Conservation (phyloP, 1,284 basidiomycete genomes). For the Mycena sp. region DNA sequence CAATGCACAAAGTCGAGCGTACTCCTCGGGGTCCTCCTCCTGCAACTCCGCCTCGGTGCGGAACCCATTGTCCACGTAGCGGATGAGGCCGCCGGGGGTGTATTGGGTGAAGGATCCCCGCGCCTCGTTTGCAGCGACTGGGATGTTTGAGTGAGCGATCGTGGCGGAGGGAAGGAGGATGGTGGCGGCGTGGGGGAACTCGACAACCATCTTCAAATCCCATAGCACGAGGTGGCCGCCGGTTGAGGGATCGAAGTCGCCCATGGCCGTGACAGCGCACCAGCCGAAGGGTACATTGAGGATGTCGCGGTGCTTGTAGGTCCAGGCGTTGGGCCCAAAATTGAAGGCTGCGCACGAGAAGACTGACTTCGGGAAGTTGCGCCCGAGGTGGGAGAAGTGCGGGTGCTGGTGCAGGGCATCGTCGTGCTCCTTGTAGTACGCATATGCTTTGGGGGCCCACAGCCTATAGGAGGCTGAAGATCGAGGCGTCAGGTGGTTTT, state of each 20-base stretch:
- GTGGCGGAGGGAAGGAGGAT: constrained; percentile 1
- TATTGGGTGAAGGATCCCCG: constrained; percentile 1
- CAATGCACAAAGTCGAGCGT: background rate
- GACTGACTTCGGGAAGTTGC: background rate
- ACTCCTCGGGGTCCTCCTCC: background rate
- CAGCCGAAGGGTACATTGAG: background rate
- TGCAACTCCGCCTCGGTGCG: background rate
- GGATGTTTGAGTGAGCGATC: constrained; percentile 6
- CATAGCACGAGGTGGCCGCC: constrained; percentile 10
- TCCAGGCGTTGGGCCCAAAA: background rate
- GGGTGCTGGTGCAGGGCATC: background rate
- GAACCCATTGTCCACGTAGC: constrained; percentile 8
- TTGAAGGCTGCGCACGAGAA: constrained; percentile 8
- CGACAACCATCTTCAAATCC: background rate
- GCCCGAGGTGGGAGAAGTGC: background rate
- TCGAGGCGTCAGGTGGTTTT: too few relatives aligned
- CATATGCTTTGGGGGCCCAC: constrained; percentile 2
- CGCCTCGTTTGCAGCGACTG: background rate
- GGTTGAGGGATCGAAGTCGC: background rate
- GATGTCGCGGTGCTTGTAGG: background rate
- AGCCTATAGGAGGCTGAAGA: background rate
- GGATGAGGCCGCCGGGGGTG: background rate
- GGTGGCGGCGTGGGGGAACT: background rate
- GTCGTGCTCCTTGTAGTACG: constrained; percentile 3
- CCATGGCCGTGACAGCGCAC: constrained; percentile 1